A percentile compares a stretch with the other conserved stretches of the same genome.
Conservation (phyloP, 805 yeast species). For the Torulaspora indica region DNA sequence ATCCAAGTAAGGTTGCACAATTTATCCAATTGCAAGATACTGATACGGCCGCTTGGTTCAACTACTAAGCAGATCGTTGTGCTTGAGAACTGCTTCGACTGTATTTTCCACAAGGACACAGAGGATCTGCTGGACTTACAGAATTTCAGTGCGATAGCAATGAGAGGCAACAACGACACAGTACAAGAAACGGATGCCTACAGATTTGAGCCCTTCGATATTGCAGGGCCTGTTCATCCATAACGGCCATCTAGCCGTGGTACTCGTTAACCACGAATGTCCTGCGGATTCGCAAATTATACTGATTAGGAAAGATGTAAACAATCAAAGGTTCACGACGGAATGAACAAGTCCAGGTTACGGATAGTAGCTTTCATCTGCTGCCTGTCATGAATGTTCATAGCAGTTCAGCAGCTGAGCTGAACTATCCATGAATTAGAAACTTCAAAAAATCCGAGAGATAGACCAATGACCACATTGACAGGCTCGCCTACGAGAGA, state of each 20-base stretch:
- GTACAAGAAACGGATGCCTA: not conserved
- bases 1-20: constrained; percentile 29
- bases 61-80: constrained; percentile 21
- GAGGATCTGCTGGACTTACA: constrained; percentile 18
- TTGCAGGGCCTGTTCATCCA: not conserved
- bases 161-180: not conserved
- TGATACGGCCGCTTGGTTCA: constrained; percentile 9
- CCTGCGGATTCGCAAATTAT: not conserved
- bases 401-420: not conserved
- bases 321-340: constrained; percentile 2
- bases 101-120: constrained; percentile 21
- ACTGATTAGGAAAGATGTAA: constrained; percentile 13
- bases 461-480: constrained; percentile 15
- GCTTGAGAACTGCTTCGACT: constrained; percentile 25
- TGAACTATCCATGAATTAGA: not conserved
- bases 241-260: not conserved
- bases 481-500: constrained; percentile 22
- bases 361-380: not conserved
- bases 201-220: constrained; percentile 8
- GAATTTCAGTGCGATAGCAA: constrained; percentile 23
- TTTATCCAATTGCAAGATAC: constrained; percentile 22
- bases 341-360: not conserved
- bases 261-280: not conserved
- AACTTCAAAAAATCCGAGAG: not conserved
- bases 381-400: not conserved